phyloP scores from a whole-genome alignment of 495 filamentous ascomycete species.

The Xylaria sp. region DNA sequence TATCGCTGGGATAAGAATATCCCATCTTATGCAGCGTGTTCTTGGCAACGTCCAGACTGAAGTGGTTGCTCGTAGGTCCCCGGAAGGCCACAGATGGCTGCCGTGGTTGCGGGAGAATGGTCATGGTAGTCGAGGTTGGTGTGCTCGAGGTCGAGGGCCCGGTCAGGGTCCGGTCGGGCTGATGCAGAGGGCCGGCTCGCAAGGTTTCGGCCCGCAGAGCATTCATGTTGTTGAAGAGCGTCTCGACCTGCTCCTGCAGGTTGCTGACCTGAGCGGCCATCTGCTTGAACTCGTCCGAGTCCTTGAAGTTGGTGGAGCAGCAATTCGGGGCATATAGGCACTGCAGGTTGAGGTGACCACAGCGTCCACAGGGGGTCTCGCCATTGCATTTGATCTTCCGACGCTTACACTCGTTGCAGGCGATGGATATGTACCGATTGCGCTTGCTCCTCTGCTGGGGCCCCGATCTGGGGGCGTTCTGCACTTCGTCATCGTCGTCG shows the following conservation, averaged over 20 bases:
- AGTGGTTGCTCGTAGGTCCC: slow-evolving; percentile 85
- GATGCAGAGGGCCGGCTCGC: slow-evolving; percentile 50
- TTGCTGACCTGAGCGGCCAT: slow-evolving; percentile 75
- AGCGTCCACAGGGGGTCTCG: slow-evolving; percentile 80
- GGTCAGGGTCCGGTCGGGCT: slow-evolving; percentile 41
- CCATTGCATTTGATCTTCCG: slow-evolving; percentile 95
- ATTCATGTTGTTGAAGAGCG: slow-evolving; percentile 72
- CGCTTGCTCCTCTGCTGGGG: slow-evolving; percentile 65
- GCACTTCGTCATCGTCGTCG: slow-evolving; percentile 29
- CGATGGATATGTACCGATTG: slow-evolving; percentile 86
- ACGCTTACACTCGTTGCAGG: slow-evolving; percentile 88
- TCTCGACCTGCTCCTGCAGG: slow-evolving; percentile 86
- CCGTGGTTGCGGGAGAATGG: slow-evolving; percentile 41
- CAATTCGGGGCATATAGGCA: slow-evolving; percentile 94
- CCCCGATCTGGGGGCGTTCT: slow-evolving; percentile 3
- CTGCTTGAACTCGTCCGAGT: slow-evolving; percentile 84
- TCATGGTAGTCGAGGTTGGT: slow-evolving; percentile 45
- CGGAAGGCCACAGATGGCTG: slow-evolving; percentile 79
- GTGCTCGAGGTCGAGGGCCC: slow-evolving; percentile 46
- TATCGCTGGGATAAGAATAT: slow-evolving; percentile 66
- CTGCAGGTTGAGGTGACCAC: slow-evolving; percentile 79
- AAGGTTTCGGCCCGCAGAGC: slow-evolving; percentile 62
- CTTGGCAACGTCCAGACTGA: slow-evolving; percentile 86
- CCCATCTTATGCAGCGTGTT: slow-evolving; percentile 90
- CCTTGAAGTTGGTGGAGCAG: slow-evolving; percentile 79